Evolutionary conservation across 805 yeast species (phyloP), one percentile per base, ranked within the genome.

Genomic region (Danielia reshetovae): DNA sequence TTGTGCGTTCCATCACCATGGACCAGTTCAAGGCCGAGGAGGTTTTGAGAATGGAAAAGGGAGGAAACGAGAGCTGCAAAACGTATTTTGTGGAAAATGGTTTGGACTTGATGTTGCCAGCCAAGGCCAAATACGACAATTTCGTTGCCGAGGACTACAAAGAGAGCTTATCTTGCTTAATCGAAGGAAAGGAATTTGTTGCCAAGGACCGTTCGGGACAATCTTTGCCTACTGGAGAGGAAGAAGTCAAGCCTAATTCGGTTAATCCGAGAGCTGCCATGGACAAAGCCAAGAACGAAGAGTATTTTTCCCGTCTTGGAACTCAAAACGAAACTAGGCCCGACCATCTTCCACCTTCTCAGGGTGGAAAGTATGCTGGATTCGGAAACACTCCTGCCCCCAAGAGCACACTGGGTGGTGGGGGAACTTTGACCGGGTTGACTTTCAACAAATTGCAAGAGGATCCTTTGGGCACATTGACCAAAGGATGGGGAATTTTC

Each of bases 21-120:
- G 98, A 93, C 62, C 97, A 88, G 66, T 93, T 94, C 70, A 93
- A 90, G 65, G 81, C 87, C 4, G 96, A 89, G 26, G 98, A 93
- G 59, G 72, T 89, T 38, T 63, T 75, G 45, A 70, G 94, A 40
- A 90, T 93, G 97, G 97, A 90, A 54, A 63, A 77, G 40, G 98
- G 98, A 38, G 98, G 98, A 15, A 93, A 93, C 55, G 83, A 76
- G 35, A 75, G 75, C 17, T 85, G 93, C 49, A 74, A 68, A 19
- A 68, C 65, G 38, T 93, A 81, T 55, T 80, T 93, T 55, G 71
- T 65, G 29, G 61, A 70, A 7, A 79, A 88, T 57, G 95, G 96
- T 16, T 59, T 89, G 21, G 86, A 79, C 52, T 52, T 74, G 39
- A 52, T 63, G 16, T 63, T 81, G 45, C 81, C 87, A 26, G 79